Conservation (phyloP, 164 flowering plant species). For the Sextonia rubra region DNA sequence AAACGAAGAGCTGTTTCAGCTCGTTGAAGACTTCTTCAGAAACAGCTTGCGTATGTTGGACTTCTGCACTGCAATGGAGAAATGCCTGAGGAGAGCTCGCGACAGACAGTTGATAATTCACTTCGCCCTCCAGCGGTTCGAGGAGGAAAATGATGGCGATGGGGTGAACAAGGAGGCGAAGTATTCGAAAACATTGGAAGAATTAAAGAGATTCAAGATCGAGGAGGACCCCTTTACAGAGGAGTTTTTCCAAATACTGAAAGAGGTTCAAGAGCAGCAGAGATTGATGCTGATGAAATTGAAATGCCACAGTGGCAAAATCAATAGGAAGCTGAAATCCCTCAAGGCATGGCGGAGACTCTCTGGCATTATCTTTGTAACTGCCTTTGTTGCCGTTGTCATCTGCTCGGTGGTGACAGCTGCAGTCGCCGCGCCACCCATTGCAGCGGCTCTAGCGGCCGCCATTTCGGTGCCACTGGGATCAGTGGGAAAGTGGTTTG, state of each 20-base stretch:
- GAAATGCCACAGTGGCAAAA: slow-evolving; percentile 44
- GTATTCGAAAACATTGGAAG: slow-evolving; percentile 42
- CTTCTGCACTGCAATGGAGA: slow-evolving; percentile 65
- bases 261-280: slow-evolving; percentile 53
- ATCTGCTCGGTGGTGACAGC: slow-evolving; percentile 86
- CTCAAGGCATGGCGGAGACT: slow-evolving; percentile 63
- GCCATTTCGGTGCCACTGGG: slow-evolving; percentile 70
- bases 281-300: slow-evolving; percentile 50
- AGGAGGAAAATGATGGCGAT: slow-evolving; percentile 16
- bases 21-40: slow-evolving; percentile 76
- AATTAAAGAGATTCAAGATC: slow-evolving; percentile 49
- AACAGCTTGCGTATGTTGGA: slow-evolving; percentile 61
- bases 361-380: slow-evolving; percentile 55
- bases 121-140: slow-evolving; percentile 58
- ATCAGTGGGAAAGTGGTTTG: slow-evolving; percentile 74
- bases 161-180: slow-evolving; percentile 13
- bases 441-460: slow-evolving; percentile 65
- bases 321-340: slow-evolving; percentile 58
- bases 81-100: slow-evolving; percentile 57
- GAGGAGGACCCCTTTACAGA: slow-evolving; percentile 66
- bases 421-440: slow-evolving; percentile 75
- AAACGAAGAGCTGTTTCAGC: slow-evolving; percentile 40
- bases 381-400: slow-evolving; percentile 57
- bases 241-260: slow-evolving; percentile 52
- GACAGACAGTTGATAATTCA: slow-evolving; percentile 56